A percentile compares a stretch with the other conserved stretches of the same genome.
Conservation (phyloP, 1,284 basidiomycete genomes). For the Termitomyces sp. region DNA sequence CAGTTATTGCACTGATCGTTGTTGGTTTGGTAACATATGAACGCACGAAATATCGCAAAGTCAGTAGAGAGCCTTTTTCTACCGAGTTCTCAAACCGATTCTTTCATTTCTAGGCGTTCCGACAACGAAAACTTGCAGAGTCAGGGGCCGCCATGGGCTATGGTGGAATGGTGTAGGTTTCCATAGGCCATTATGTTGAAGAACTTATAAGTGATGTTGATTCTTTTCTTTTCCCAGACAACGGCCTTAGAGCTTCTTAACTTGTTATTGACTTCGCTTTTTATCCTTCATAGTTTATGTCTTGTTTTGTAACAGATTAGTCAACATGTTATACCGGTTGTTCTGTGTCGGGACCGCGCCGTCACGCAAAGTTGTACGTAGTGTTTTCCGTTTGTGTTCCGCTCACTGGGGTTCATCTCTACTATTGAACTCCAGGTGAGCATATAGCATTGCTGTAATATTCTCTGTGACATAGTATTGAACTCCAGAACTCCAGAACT, state of each 20-base stretch:
- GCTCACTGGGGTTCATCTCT: too few relatives aligned
- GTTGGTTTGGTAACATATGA: conserved; percentile 79
- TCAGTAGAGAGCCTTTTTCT: conserved; percentile 27
- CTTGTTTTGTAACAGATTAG: neutral
- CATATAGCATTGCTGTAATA: too few relatives aligned
- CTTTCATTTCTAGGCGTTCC: conserved; percentile 53
- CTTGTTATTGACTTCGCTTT: conserved; percentile 2
- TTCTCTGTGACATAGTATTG: too few relatives aligned
- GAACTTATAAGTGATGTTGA: neutral
- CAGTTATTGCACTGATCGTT: conserved; percentile 72
- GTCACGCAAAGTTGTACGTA: too few relatives aligned
- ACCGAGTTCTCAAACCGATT: conserved; percentile 1
- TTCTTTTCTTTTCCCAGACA: conserved; percentile 16
- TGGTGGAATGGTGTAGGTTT: conserved; percentile 44
- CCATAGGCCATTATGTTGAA: neutral
- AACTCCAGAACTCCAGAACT: too few relatives aligned
- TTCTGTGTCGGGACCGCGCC: too few relatives aligned
- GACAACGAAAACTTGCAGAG: conserved; percentile 69
- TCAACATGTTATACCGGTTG: neutral
- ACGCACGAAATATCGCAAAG: conserved; percentile 77
- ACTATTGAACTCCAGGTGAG: too few relatives aligned
- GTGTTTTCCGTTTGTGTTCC: too few relatives aligned
- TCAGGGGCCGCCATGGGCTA: conserved; percentile 56
- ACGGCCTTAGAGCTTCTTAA: conserved; percentile 18
- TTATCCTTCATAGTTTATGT: conserved; percentile 7